Percentiles rank a stretch among this genome's conserved stretches.
phyloP scores from a whole-genome alignment of 169 alveolate species.

The Cryptosporidium andersoni region DNA sequence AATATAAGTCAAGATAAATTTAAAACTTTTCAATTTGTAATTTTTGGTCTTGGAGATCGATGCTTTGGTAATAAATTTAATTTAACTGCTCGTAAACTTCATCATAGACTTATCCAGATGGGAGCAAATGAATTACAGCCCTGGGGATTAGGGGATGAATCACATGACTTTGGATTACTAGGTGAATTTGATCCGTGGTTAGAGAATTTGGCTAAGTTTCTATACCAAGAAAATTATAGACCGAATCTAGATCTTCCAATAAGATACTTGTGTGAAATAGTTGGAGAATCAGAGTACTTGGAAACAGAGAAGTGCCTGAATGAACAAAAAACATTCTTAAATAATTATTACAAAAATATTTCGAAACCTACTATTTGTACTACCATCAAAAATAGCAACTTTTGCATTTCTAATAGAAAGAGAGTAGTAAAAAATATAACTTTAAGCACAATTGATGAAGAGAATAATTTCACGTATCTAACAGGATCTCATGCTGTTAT shows the following conservation, averaged over 20 bases:
- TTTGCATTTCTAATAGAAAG: constrained; percentile 1
- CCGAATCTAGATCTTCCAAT: not conserved
- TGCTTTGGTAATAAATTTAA: constrained; percentile 69
- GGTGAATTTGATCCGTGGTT: constrained; percentile 71
- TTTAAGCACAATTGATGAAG: not conserved
- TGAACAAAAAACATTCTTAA: constrained; percentile 11
- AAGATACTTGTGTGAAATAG: constrained; percentile 5
- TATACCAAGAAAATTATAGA: not conserved
- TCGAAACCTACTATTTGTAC: not conserved
- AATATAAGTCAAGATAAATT: constrained; percentile 9
- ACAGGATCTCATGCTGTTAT: constrained; percentile 48
- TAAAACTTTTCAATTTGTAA: constrained; percentile 16
- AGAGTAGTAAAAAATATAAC: constrained; percentile 1
- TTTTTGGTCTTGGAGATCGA: constrained; percentile 68
- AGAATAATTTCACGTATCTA: not conserved
- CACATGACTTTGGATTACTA: constrained; percentile 62
- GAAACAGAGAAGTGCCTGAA: constrained; percentile 5
- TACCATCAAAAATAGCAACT: not conserved
- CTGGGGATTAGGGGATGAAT: constrained; percentile 69
- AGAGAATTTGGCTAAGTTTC: constrained; percentile 14
- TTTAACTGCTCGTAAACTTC: constrained; percentile 43
- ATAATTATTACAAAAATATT: not conserved
- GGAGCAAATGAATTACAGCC: constrained; percentile 44
- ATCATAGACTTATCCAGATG: constrained; percentile 15
- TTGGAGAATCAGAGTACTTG: not conserved